Percentiles rank a stretch among this genome's conserved stretches.
Evolutionary conservation across 2,329 filamentous ascomycete species (phyloP).

Genomic region (Apiospora arundinis): DNA sequence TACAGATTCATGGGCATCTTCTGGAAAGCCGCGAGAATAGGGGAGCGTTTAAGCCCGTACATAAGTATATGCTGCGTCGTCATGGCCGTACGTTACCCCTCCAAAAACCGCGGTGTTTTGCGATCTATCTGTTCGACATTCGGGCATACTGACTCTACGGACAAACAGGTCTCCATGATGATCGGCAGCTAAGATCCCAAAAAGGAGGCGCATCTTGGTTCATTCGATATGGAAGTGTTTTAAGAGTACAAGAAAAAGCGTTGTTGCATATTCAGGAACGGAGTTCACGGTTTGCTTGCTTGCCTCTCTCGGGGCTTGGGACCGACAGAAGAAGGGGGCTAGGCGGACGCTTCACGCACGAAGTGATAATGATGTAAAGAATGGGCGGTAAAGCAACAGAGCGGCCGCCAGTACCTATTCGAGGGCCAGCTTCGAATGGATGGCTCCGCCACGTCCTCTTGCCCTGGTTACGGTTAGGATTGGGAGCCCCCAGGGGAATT

Average conservation of each 20-base stretch:
- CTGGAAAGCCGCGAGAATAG: conserved; percentile 94
- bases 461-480: background rate
- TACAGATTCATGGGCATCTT: conserved; percentile 82
- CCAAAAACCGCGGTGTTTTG: background rate
- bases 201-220: conserved; percentile 22
- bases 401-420: background rate
- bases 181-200: conserved; percentile 35
- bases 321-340: background rate
- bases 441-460: too few relatives aligned
- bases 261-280: conserved; percentile 7
- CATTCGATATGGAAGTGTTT: background rate
- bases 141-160: background rate
- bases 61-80: conserved; percentile 91
- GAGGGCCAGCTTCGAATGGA: background rate
- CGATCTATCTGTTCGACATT: background rate
- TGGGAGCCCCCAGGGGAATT: background rate
- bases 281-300: conserved; percentile 13
- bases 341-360: background rate
- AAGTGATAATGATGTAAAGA: background rate
- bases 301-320: background rate
- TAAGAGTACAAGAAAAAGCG: background rate
- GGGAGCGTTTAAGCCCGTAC: conserved; percentile 92
- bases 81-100: conserved; percentile 77
- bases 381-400: background rate
- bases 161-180: conserved; percentile 38